A percentile compares a stretch with the other conserved stretches of the same genome.
Conservation (phyloP, 1,284 basidiomycete species). For the Porodaedalea pini region DNA sequence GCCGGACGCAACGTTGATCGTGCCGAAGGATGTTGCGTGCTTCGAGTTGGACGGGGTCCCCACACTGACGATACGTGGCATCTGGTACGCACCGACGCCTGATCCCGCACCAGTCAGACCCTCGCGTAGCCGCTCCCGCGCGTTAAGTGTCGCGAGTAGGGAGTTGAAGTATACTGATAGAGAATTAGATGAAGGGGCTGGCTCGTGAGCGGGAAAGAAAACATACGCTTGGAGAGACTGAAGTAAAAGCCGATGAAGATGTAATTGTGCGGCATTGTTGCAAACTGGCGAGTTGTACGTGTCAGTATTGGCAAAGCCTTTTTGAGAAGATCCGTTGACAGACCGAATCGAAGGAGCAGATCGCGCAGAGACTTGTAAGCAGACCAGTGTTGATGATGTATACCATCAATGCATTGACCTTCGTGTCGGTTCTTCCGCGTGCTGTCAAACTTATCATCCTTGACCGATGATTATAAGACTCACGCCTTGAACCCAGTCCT, state of each 20-base stretch:
- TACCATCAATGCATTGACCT: slow-evolving; percentile 8
- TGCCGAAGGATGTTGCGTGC: not conserved
- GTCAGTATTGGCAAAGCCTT: too few relatives aligned
- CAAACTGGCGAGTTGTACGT: slow-evolving; percentile 22
- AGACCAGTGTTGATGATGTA: slow-evolving; percentile 18
- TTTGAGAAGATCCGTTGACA: not conserved
- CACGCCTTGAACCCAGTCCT: slow-evolving; percentile 18
- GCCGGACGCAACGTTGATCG: not conserved
- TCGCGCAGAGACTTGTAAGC: not conserved
- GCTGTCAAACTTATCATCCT: too few relatives aligned
- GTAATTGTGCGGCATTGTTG: slow-evolving; percentile 24
- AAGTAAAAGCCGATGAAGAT: slow-evolving; percentile 26
- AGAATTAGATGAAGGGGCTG: not conserved
- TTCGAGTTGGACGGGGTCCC: not conserved
- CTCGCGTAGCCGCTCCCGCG: slow-evolving; percentile 3
- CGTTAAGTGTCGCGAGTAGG: slow-evolving; percentile 14
- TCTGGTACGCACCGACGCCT: slow-evolving; percentile 1
- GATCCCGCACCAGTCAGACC: not conserved
- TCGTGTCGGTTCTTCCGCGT: slow-evolving; percentile 10
- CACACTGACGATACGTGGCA: not conserved
- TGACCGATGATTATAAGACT: too few relatives aligned
- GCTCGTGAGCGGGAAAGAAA: not conserved
- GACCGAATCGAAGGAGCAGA: not conserved
- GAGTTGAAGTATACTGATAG: slow-evolving; percentile 17
- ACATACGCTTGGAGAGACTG: slow-evolving; percentile 25